Percentiles rank a stretch among this genome's conserved stretches.
Evolutionary conservation across 2,329 filamentous ascomycete species (phyloP).

Genomic region (Fusarium sp.): DNA sequence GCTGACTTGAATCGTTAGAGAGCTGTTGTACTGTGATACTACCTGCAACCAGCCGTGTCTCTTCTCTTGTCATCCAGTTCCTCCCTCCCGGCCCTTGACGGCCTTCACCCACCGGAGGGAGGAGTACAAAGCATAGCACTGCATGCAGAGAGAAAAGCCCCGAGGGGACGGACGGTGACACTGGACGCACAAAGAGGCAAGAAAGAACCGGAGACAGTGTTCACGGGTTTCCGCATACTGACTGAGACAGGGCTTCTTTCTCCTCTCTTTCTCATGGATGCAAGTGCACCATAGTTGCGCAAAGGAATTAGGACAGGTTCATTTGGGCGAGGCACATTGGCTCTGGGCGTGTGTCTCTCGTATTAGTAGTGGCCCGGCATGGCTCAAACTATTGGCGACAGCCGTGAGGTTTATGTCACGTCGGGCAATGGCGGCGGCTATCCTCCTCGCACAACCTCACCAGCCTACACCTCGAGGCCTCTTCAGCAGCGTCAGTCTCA

Average conservation of each 20-base stretch:
- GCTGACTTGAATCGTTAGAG: neutral
- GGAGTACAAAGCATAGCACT: neutral
- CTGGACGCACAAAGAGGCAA: slow-evolving; percentile 24
- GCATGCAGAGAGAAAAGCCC: slow-evolving; percentile 25
- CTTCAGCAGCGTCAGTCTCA: slow-evolving; percentile 19
- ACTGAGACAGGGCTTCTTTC: slow-evolving; percentile 29
- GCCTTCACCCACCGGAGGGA: slow-evolving; percentile 2
- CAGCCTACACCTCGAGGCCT: slow-evolving; percentile 8
- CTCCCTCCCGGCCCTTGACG: slow-evolving; percentile 1
- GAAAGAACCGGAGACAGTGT: slow-evolving; percentile 3
- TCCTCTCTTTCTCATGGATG: slow-evolving; percentile 37
- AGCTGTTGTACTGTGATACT: slow-evolving; percentile 18
- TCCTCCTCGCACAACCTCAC: slow-evolving; percentile 31
- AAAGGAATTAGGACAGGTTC: slow-evolving; percentile 22
- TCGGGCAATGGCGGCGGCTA: slow-evolving; percentile 36
- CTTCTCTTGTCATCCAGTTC: neutral
- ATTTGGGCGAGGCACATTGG: slow-evolving; percentile 8
- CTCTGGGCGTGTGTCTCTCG: slow-evolving; percentile 7
- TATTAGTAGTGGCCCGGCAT: slow-evolving; percentile 39
- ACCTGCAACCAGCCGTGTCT: slow-evolving; percentile 7
- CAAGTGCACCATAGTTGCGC: slow-evolving; percentile 35
- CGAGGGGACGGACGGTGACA: slow-evolving; percentile 22
- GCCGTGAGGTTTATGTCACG: slow-evolving; percentile 37
- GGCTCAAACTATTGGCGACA: slow-evolving; percentile 38
- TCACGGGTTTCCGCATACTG: slow-evolving; percentile 14